Percentiles rank a stretch among this genome's conserved stretches.
Conservation (phyloP, 805 yeast species). For the Barnettozyma vustinii region DNA sequence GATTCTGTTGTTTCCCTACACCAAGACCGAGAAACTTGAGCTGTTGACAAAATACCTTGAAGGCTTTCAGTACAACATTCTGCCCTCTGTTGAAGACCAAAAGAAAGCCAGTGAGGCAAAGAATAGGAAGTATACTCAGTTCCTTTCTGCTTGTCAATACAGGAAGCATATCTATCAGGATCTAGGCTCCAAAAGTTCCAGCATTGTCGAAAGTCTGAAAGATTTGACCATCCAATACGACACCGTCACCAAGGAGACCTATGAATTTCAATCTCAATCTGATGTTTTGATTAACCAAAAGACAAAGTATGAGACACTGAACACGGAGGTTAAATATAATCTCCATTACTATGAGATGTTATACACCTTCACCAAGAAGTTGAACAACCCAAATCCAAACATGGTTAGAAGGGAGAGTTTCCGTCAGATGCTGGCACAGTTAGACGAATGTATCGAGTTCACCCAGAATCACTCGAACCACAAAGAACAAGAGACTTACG, state of each 20-base stretch:
- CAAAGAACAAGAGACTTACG: slow-evolving; percentile 64
- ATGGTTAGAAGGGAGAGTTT: slow-evolving; percentile 59
- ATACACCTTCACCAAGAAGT: slow-evolving; percentile 60
- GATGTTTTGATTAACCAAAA: slow-evolving; percentile 44
- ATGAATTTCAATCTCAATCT: slow-evolving; percentile 56
- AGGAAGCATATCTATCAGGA: slow-evolving; percentile 27
- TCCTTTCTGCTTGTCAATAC: slow-evolving; percentile 28
- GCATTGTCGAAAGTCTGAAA: slow-evolving; percentile 40
- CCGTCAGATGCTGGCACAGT: slow-evolving; percentile 42
- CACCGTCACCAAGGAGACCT: slow-evolving; percentile 56
- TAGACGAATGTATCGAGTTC: slow-evolving; percentile 66
- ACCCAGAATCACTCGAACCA: slow-evolving; percentile 50
- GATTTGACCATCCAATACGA: slow-evolving; percentile 47
- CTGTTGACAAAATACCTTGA: slow-evolving; percentile 33
- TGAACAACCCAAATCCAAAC: slow-evolving; percentile 67
- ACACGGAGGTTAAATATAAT: slow-evolving; percentile 40
- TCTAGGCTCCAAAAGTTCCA: slow-evolving; percentile 42
- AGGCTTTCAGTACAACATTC: slow-evolving; percentile 37
- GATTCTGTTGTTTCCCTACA: slow-evolving; percentile 20
- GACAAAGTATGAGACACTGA: slow-evolving; percentile 34
- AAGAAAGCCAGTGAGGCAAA: slow-evolving; percentile 35
- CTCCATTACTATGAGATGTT: slow-evolving; percentile 63
- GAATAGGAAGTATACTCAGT: slow-evolving; percentile 25
- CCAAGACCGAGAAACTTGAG: slow-evolving; percentile 30
- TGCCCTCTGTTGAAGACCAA: slow-evolving; percentile 33